phyloP scores from a whole-genome alignment of 2,329 filamentous ascomycete genomes.

The Aureobasidium sp. region DNA sequence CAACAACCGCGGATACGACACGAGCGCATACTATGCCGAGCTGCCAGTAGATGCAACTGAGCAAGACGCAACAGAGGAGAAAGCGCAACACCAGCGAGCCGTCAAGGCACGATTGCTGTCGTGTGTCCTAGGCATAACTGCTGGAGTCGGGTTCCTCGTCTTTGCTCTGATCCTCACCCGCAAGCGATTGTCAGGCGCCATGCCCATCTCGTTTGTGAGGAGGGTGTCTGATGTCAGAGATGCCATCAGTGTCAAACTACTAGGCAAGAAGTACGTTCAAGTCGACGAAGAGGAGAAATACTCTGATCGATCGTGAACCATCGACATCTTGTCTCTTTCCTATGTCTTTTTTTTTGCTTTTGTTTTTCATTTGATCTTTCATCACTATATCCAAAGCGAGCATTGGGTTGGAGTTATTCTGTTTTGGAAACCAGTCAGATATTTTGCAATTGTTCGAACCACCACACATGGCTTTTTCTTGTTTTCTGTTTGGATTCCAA shows the following conservation, averaged over 20 bases:
- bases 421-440: no score
- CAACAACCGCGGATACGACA: constrained; percentile 26
- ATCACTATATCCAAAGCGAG: constrained; percentile 8
- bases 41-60: background rate
- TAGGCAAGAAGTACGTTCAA: constrained; percentile 17
- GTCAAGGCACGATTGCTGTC: background rate
- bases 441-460: background rate
- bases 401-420: background rate
- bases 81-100: background rate
- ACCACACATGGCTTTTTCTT: no score
- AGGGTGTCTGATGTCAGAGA: constrained; percentile 9
- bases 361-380: background rate
- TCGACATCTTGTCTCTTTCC: background rate
- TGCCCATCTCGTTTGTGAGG: background rate
- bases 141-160: constrained; percentile 5
- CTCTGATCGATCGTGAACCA: background rate
- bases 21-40: constrained; percentile 24
- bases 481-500: background rate
- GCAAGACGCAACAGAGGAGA: background rate
- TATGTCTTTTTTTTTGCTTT: background rate
- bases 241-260: constrained; percentile 14
- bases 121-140: background rate
- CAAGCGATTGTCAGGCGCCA: background rate
- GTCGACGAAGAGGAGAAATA: constrained; percentile 17
- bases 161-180: constrained; percentile 9